Percentiles rank a stretch among this genome's conserved stretches.
Conservation (phyloP, 2,329 filamentous ascomycete species). For the Dothistroma septosporum region DNA sequence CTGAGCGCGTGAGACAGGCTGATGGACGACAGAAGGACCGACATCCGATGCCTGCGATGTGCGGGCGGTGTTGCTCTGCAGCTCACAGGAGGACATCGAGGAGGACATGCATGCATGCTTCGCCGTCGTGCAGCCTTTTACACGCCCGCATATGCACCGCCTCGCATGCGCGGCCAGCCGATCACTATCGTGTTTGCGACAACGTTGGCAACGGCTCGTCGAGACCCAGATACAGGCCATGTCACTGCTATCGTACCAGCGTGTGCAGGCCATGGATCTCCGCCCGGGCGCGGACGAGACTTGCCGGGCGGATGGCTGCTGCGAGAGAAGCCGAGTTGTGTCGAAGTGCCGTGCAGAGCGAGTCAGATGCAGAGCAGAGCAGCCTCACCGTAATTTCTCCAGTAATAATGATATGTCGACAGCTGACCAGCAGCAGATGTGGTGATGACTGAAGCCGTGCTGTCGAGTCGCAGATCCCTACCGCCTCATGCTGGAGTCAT, state of each 20-base stretch:
- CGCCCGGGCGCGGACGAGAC: not conserved
- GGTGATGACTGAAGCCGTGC: not conserved
- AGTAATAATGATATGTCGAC: not conserved
- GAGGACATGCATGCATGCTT: not conserved
- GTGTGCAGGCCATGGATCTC: not conserved
- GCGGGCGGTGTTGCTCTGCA: not conserved
- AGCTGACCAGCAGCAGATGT: not conserved
- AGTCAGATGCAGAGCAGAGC: not conserved
- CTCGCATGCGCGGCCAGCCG: not conserved
- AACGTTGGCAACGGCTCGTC: not conserved
- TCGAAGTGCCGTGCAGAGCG: not conserved
- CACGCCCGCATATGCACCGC: not conserved
- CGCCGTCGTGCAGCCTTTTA: not conserved
- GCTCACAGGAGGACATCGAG: not conserved
- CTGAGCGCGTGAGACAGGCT: not conserved
- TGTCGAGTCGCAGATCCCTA: no score
- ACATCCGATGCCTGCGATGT: not conserved
- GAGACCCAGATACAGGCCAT: not conserved
- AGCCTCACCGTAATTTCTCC: not conserved
- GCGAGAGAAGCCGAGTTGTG: not conserved
- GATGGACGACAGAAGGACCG: not conserved
- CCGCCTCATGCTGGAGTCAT: no score
- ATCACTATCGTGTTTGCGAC: not conserved
- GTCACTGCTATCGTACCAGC: not conserved
- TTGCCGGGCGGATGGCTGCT: not conserved